Evolutionary conservation across 495 filamentous ascomycete species (phyloP), one percentile per base, ranked within the genome.

Genomic region (Geoglossum glabrum): DNA sequence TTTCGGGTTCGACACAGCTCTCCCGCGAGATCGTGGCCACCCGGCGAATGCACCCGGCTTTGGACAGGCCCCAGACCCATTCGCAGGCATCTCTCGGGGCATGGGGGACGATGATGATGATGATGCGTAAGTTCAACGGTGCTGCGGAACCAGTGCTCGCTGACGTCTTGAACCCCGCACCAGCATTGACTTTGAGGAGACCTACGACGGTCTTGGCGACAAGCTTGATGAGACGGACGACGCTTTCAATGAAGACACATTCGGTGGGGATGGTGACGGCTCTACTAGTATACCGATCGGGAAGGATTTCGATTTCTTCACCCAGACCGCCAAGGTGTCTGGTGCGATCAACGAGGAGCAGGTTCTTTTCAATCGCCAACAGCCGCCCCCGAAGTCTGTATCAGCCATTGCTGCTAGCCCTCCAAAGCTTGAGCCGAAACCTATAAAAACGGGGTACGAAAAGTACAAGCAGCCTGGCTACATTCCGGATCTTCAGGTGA

Each of bases 161-260:
- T 65, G 50, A 64, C 54, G 13, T 28, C 11, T 59, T 51, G 4
- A 33, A 25, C 46, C 43, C 57, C 30, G 63, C 5, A 40, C 56
- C 23, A 85, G 80, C 38, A 79, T 97, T 57, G 88, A 97, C 59
- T 98, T 97, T 62, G 92, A 98, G 62, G 92, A 99, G 64, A 97
- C 92, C 30, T 97, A 99, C 67, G 93, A 99, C 70, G 92, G 92
- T 1, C 74, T 97, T 23, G 92, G 89, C 3, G 86, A 95, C 68
- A 81, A 86, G 67, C 79, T 99, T 31, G 84, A 95, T 63, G 90
- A 97, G 65, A 85, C 87, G 19, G 85, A 90, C 63, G 92, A 99
- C 73, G 87, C 76, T 45, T 87, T 96, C 75, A 99, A 99, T 69
- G 87, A 96, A 64, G 93, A 95, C 67, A 99, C 92, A n/a, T 99